phyloP scores from a whole-genome alignment of 345 rosid species.

The Eucalyptus virginea region DNA sequence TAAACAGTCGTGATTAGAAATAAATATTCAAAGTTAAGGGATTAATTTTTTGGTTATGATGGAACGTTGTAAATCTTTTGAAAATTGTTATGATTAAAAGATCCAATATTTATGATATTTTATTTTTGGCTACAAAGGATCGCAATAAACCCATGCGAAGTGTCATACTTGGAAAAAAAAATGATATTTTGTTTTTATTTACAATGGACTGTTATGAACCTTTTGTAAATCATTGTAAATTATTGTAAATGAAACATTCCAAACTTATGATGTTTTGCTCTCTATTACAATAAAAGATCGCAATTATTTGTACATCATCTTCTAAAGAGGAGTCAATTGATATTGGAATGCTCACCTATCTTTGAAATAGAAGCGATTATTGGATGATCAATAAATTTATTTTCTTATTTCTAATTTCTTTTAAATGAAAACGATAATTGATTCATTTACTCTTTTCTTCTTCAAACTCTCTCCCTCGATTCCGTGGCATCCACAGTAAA shows the following conservation, averaged over 20 bases:
- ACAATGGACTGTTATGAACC: neutral
- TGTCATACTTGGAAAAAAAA: neutral
- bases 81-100: neutral
- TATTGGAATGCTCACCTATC: neutral
- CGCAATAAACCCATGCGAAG: no score
- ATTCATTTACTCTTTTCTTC: neutral
- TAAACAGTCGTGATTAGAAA: neutral
- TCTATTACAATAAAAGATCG: neutral
- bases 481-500: fast-evolving
- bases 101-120: neutral
- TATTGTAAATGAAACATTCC: neutral
- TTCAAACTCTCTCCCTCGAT: neutral
- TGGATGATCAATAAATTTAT: neutral
- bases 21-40: neutral
- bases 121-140: neutral
- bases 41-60: neutral
- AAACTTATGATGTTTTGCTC: neutral
- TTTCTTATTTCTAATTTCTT: neutral
- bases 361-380: neutral
- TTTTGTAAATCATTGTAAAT: neutral
- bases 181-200: neutral
- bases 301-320: neutral
- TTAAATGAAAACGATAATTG: neutral
- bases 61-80: neutral
- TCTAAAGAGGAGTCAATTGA: neutral